Base-by-base conservation (phyloP, 768 basidiomycete species). In the Leccinum broughii region DNA sequence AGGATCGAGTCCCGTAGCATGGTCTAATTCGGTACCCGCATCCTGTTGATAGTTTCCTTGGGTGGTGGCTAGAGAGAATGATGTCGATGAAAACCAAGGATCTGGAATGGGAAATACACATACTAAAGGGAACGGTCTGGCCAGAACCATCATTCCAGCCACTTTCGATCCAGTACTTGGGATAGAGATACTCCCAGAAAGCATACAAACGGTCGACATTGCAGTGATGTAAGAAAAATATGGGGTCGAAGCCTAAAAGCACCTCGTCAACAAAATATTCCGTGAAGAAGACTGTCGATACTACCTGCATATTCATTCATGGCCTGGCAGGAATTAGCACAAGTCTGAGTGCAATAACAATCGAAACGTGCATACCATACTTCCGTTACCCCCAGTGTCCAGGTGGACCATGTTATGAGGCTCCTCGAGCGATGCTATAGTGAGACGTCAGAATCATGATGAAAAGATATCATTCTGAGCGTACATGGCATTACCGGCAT, bases 101-200 rank as follows among this genome's bases (percentile, higher is more conserved):
- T 26, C 8, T 2, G 2, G 3, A 35, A 37, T 6, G 8, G 1
- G 4, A 39, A n/a, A 35, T 39, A 49, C 3, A 54, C 67, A 34
- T 53, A 68, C 66, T 14, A 15, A 65, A 68, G 4, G 61, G 50
- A 2, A 26, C 4, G 6, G 1, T 54, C 2, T 57, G n/a, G 26
- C 67, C 66, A 10, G 57, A 2, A 3, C 15, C 13, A 26, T 54
- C 14, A 44, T 59, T 62, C 66, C 66, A 67, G 20, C 66, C 66
- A 1, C 22, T 24, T 22, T 6, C 63, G 0, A 67, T 59, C 66
- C 66, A 67, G 53, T 67, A 65, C 0, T 62, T 2, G 4, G 66
- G 59, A 35, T 67, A 67, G 35, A 68, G n/a, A 28, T 68, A 67
- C 53, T 67, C 66, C 66, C 66, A 67, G 32, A 67, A 62, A 3